Evolutionary conservation across 495 filamentous ascomycete species (phyloP).

Genomic region (Neurospora tetraspora): DNA sequence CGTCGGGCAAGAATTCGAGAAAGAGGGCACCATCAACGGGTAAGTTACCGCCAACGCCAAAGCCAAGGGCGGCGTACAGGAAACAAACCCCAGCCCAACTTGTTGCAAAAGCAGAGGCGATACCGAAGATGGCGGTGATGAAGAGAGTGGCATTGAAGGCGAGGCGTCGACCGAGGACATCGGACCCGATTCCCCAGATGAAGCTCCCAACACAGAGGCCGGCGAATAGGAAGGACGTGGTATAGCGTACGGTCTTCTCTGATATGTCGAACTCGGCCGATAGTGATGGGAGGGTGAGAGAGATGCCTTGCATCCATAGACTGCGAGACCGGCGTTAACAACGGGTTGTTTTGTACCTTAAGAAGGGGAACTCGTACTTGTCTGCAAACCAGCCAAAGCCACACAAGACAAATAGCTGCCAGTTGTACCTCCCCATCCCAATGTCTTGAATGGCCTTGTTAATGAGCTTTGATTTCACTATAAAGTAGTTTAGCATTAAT

Average conservation of each 20-base stretch:
- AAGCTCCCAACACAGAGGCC: constrained; percentile 66
- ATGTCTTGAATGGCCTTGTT: constrained; percentile 76
- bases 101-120: constrained; percentile 55
- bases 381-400: constrained; percentile 68
- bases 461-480: constrained; percentile 50
- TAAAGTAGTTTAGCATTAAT: constrained; percentile 11
- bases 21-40: constrained; percentile 74
- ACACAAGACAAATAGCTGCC: constrained; percentile 71
- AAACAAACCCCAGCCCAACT: constrained; percentile 57
- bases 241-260: constrained; percentile 43
- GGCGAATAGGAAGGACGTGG: constrained; percentile 38
- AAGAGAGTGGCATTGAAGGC: constrained; percentile 70
- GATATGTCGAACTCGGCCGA: constrained; percentile 53
- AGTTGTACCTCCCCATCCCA: constrained; percentile 81
- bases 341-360: background rate
- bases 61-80: constrained; percentile 37
- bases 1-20: constrained; percentile 69
- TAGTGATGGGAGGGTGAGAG: constrained; percentile 63
- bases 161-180: constrained; percentile 57
- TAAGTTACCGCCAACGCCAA: constrained; percentile 59
- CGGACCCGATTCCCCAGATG: constrained; percentile 74
- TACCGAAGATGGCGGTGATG: constrained; percentile 63
- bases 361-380: constrained; percentile 30
- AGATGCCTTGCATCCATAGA: constrained; percentile 55
- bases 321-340: constrained; percentile 13